Evolutionary conservation across 208 protist species (phyloP).

Genomic region (Crithidia mellificae): DNA sequence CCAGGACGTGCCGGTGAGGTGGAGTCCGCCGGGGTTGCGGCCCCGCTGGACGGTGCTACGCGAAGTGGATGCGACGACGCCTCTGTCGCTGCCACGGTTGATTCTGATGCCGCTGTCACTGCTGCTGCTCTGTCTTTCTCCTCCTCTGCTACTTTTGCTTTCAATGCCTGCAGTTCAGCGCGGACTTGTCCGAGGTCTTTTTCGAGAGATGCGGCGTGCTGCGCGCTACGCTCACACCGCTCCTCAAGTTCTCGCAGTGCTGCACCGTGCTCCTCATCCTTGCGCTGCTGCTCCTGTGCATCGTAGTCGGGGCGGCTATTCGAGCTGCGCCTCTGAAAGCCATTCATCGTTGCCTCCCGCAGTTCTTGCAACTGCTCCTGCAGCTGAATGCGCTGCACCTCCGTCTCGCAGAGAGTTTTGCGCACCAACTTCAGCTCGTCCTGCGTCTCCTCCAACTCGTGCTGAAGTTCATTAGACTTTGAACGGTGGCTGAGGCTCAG

Average conservation of each 20-base stretch:
- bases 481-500: conserved; percentile 6
- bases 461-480: background rate
- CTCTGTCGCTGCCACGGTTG: too few species aligned
- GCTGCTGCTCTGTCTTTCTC: background rate
- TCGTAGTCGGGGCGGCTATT: background rate
- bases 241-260: background rate
- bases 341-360: background rate
- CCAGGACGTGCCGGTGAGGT: background rate
- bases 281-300: background rate
- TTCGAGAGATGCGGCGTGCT: conserved; percentile 26
- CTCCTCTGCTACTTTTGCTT: background rate
- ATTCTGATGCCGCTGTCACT: background rate
- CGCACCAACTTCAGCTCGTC: conserved; percentile 17
- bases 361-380: conserved; percentile 20
- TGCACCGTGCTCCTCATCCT: background rate
- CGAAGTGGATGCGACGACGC: too few species aligned
- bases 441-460: conserved; percentile 18
- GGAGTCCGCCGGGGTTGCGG: conserved; percentile 1
- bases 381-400: conserved; percentile 1
- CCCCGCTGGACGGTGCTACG: conserved; percentile 1
- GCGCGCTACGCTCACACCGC: conserved; percentile 10
- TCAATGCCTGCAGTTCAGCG: background rate
- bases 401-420: conserved; percentile 9
- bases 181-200: conserved; percentile 22
- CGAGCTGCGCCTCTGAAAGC: background rate